Evolutionary conservation across 768 basidiomycete genomes (phyloP).

Genomic region (Pulveroboletus sp.): DNA sequence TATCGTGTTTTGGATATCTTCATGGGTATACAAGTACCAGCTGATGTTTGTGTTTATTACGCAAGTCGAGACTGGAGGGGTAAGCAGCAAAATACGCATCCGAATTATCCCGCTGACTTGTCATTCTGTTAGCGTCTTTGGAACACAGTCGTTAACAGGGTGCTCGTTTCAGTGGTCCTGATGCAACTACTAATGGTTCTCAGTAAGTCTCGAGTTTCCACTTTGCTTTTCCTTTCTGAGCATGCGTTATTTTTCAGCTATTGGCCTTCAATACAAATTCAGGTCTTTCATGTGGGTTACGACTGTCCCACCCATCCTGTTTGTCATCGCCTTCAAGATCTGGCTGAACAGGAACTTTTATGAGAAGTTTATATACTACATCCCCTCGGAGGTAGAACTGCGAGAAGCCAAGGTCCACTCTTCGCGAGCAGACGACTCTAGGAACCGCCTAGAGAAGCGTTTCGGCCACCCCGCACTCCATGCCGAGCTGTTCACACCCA

Average conservation of each 20-base stretch:
- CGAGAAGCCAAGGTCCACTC: conserved; percentile 73
- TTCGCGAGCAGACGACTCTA: conserved; percentile 66
- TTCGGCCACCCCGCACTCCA: conserved; percentile 95
- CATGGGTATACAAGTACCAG: conserved; percentile 94
- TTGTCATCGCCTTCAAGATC: conserved; percentile 80
- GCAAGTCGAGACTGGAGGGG: conserved; percentile 90
- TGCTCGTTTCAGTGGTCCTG: conserved; percentile 71
- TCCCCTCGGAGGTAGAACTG: conserved; percentile 79
- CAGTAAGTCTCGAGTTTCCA: conserved; percentile 51
- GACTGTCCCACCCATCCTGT: conserved; percentile 81
- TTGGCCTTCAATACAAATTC: conserved; percentile 78
- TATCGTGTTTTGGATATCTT: conserved; percentile 83
- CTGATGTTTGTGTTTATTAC: conserved; percentile 92
- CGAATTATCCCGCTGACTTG: not conserved
- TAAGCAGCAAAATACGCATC: conserved; percentile 37
- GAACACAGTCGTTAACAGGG: conserved; percentile 91
- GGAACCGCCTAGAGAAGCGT: conserved; percentile 79
- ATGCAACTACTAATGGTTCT: conserved; percentile 89
- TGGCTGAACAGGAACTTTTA: conserved; percentile 72
- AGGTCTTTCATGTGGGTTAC: conserved; percentile 77
- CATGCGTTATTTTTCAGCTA: conserved; percentile 46
- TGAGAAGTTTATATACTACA: conserved; percentile 74
- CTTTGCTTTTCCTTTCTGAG: not conserved
- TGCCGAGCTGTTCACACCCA: conserved; percentile 81
- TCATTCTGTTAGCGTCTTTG: conserved; percentile 65